Conservation (phyloP, 1,139 yeast genomes). For the Groenewaldozyma sp. region DNA sequence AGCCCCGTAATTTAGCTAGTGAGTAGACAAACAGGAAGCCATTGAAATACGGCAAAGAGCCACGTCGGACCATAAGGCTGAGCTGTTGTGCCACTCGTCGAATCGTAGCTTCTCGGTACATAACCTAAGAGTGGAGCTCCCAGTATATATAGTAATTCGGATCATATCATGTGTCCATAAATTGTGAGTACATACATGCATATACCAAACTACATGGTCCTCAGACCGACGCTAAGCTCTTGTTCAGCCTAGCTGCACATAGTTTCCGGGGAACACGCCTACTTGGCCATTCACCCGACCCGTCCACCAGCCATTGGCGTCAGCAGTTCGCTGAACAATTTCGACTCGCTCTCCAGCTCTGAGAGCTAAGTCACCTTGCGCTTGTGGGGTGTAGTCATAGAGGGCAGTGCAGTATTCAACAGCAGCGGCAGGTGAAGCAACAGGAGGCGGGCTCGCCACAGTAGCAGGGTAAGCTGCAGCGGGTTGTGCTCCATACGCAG, state of each 20-base stretch:
- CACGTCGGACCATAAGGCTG: no score
- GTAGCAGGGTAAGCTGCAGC: constrained; percentile 21
- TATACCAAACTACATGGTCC: no score
- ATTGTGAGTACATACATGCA: no score
- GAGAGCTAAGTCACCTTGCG: constrained; percentile 81
- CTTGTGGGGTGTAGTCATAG: constrained; percentile 72
- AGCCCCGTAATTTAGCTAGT: no score
- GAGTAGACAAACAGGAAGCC: no score
- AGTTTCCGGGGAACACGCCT: constrained; percentile 94
- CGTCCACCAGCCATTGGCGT: constrained; percentile 97
- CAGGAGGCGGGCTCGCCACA: constrained; percentile 21
- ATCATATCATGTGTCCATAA: no score
- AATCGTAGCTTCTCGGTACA: no score
- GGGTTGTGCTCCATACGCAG: constrained; percentile 6
- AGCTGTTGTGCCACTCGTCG: no score
- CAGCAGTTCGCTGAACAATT: constrained; percentile 70
- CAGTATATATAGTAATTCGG: no score
- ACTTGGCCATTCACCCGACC: constrained; percentile 79
- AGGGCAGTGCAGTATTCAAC: constrained; percentile 60
- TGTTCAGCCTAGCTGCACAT: constrained; percentile 55
- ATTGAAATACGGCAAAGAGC: no score
- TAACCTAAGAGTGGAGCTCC: no score
- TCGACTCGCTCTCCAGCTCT: constrained; percentile 84
- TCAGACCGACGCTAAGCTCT: no score
- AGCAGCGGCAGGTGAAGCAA: constrained; percentile 25